Evolutionary conservation across 768 basidiomycete genomes (phyloP).

Genomic region (Suillus placidus): DNA sequence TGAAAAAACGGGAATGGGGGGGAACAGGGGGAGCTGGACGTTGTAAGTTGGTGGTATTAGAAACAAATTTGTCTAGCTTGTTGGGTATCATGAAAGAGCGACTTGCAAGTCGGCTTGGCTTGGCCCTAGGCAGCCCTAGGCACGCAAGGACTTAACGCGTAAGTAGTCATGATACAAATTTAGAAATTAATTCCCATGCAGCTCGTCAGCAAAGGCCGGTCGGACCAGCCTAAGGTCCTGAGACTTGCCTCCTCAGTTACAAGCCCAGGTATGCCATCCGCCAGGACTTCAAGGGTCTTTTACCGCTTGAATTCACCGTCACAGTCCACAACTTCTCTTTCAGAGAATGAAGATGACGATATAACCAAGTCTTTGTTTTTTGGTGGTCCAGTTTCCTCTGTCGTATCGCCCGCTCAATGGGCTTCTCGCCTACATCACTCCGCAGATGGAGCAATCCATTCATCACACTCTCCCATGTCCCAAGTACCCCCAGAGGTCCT

Average conservation of each 20-base stretch:
- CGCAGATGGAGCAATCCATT: conserved; percentile 34
- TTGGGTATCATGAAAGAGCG: conserved; percentile 20
- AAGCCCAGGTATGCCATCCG: conserved; percentile 18
- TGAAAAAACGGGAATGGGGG: conserved; percentile 12
- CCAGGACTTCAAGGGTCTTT: conserved; percentile 37
- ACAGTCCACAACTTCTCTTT: conserved; percentile 80
- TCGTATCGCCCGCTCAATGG: conserved; percentile 73
- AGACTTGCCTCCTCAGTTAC: conserved; percentile 2
- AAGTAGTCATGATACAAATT: background rate
- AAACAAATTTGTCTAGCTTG: conserved; percentile 15
- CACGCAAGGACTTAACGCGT: conserved; percentile 7
- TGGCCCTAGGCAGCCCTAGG: background rate
- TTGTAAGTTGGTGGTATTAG: conserved; percentile 6
- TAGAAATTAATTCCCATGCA: conserved; percentile 12
- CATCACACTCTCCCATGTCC: conserved; percentile 58
- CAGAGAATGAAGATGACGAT: conserved; percentile 73
- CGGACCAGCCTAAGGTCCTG: too few species aligned
- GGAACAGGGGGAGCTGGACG: conserved; percentile 6
- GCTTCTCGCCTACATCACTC: conserved; percentile 32
- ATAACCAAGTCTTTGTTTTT: conserved; percentile 51
- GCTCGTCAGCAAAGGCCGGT: conserved; percentile 9
- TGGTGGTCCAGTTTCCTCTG: conserved; percentile 38
- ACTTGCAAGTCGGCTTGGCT: background rate
- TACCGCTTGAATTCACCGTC: conserved; percentile 49
- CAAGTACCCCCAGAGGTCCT: conserved; percentile 88